A percentile compares a stretch with the other conserved stretches of the same genome.
phyloP scores from a whole-genome alignment of 2,329 filamentous ascomycete species.

The Balansia obtecta region DNA sequence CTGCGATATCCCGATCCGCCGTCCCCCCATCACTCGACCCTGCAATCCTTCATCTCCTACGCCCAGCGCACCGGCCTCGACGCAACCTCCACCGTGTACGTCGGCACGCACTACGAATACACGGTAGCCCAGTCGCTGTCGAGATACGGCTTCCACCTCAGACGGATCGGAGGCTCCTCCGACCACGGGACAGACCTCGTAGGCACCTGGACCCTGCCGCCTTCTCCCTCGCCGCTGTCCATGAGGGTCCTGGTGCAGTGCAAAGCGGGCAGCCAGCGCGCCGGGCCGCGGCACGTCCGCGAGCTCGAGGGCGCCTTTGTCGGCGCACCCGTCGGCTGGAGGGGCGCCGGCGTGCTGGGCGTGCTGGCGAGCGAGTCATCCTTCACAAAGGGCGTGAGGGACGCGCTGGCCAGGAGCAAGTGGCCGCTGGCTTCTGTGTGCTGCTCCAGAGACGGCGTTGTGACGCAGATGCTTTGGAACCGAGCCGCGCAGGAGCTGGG shows the following conservation, averaged over 20 bases:
- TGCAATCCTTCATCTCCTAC: conserved; percentile 53
- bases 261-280: conserved; percentile 44
- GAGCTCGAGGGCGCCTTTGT: conserved; percentile 71
- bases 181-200: conserved; percentile 66
- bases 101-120: conserved; percentile 72
- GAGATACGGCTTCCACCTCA: conserved; percentile 50
- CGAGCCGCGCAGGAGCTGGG: conserved; percentile 46
- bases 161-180: conserved; percentile 50
- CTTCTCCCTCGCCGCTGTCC: conserved; percentile 14
- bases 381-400: conserved; percentile 68
- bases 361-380: conserved; percentile 56
- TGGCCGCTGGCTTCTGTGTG: conserved; percentile 63
- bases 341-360: conserved; percentile 51
- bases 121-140: conserved; percentile 43
- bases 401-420: conserved; percentile 53
- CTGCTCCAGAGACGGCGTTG: conserved; percentile 41
- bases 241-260: conserved; percentile 50
- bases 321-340: conserved; percentile 63
- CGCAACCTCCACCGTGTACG: conserved; percentile 44
- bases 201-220: conserved; percentile 52
- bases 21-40: conserved; percentile 44
- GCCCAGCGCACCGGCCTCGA: conserved; percentile 44
- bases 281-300: conserved; percentile 50
- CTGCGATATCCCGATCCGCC: conserved; percentile 32
- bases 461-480: conserved; percentile 67